A percentile compares a stretch with the other conserved stretches of the same genome.
phyloP scores from a whole-genome alignment of 768 basidiomycete species.

The Panellus pusillus region DNA sequence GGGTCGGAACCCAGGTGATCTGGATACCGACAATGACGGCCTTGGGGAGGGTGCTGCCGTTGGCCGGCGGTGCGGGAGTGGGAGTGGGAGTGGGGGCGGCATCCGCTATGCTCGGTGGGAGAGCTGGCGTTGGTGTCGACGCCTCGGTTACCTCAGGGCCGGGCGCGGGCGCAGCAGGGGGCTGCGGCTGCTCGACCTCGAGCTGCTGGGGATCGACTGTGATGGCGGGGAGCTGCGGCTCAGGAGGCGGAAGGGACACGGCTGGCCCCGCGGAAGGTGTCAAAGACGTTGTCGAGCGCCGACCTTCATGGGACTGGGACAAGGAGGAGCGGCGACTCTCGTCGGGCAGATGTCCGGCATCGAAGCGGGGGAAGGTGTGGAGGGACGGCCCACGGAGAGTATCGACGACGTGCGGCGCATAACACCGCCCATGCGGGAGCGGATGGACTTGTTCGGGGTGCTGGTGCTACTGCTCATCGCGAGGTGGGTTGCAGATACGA shows the following conservation, averaged over 20 bases:
- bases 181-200: neutral
- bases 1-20: too few relatives aligned
- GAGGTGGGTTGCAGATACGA: conserved; percentile 5
- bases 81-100: conserved; percentile 15
- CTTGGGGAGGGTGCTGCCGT: conserved; percentile 17
- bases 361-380: conserved; percentile 30
- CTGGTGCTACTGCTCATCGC: conserved; percentile 28
- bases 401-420: conserved; percentile 63
- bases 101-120: neutral
- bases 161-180: too few relatives aligned
- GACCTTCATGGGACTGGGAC: conserved; percentile 9
- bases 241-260: neutral
- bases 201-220: neutral
- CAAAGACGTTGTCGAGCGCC: conserved; percentile 12
- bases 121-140: too few relatives aligned
- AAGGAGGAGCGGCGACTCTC: neutral
- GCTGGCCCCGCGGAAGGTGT: conserved; percentile 3
- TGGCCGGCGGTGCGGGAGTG: conserved; percentile 29
- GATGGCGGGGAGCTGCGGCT: neutral
- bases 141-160: neutral
- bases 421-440: conserved; percentile 59
- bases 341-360: neutral
- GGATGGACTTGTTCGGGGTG: conserved; percentile 41
- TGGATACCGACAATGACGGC: conserved; percentile 8
- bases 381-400: conserved; percentile 36